Evolutionary conservation across 2,329 filamentous ascomycete genomes (phyloP).

Genomic region (Helotiales sp.): DNA sequence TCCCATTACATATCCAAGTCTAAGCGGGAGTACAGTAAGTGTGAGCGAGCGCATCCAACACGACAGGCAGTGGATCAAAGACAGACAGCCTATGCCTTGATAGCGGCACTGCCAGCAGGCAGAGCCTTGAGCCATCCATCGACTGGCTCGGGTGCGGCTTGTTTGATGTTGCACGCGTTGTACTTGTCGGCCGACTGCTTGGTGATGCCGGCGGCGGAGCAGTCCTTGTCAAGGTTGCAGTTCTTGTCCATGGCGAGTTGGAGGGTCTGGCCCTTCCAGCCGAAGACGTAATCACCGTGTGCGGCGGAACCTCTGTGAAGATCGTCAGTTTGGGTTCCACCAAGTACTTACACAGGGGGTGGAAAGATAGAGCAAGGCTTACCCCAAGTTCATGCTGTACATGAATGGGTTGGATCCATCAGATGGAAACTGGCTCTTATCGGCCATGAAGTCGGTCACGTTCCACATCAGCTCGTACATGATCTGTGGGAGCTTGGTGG

Average conservation of each 20-base stretch:
- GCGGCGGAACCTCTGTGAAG: constrained; percentile 66
- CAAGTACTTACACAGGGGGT: neutral
- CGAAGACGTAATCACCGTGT: constrained; percentile 79
- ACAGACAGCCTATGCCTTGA: constrained; percentile 13
- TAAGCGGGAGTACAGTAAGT: neutral
- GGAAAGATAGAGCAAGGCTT: neutral
- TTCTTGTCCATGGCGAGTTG: constrained; percentile 68
- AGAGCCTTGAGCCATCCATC: constrained; percentile 47
- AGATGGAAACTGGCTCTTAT: constrained; percentile 67
- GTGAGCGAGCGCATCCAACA: neutral
- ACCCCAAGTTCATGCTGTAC: constrained; percentile 42
- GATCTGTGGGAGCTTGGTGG: constrained; percentile 71
- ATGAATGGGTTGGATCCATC: constrained; percentile 72
- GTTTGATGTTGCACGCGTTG: constrained; percentile 53
- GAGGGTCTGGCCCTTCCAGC: constrained; percentile 72
- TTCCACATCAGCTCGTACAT: constrained; percentile 87
- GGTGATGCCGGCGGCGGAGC: constrained; percentile 55
- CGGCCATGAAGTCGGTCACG: constrained; percentile 64
- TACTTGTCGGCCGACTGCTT: constrained; percentile 51
- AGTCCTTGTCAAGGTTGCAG: constrained; percentile 77
- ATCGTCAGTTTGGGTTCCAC: constrained; percentile 4
- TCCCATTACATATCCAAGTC: neutral
- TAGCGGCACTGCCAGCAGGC: constrained; percentile 12
- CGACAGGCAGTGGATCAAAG: neutral
- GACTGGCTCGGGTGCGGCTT: constrained; percentile 55